Evolutionary conservation across 2,329 filamentous ascomycete species (phyloP).

Genomic region (Hypoxylon rubiginosum): DNA sequence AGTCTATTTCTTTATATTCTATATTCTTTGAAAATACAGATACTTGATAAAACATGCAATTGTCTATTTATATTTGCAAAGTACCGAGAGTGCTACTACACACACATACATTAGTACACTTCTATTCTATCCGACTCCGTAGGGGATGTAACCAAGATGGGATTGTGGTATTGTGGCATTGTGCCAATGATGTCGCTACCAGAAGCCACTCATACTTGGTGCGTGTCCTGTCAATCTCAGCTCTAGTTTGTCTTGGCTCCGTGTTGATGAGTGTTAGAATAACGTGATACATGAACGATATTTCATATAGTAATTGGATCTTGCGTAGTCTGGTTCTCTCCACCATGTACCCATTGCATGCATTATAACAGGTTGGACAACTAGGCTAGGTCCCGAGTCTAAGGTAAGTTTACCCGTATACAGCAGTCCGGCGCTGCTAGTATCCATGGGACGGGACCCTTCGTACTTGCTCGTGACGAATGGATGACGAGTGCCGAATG

Average conservation of each 20-base stretch:
- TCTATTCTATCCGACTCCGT: conserved; percentile 1
- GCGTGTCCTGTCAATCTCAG: conserved; percentile 30
- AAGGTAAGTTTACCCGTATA: conserved; percentile 19
- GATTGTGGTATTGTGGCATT: conserved; percentile 10
- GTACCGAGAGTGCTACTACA: conserved; percentile 25
- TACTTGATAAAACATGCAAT: background rate
- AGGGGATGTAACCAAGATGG: conserved; percentile 29
- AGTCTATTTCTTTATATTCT: background rate
- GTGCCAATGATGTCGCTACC: conserved; percentile 35
- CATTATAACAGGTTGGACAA: conserved; percentile 15
- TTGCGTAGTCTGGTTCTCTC: conserved; percentile 16
- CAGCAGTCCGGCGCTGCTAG: conserved; percentile 27
- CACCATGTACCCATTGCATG: conserved; percentile 13
- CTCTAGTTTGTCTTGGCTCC: conserved; percentile 9
- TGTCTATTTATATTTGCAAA: conserved; percentile 39
- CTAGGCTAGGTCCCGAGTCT: background rate
- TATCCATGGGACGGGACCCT: conserved; percentile 25
- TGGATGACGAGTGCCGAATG: conserved; percentile 30
- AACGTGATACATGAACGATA: background rate
- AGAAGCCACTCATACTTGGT: conserved; percentile 22
- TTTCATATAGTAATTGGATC: conserved; percentile 10
- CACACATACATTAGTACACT: background rate
- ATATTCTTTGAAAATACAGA: background rate
- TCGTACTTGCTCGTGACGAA: conserved; percentile 17
- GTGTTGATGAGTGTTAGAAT: background rate